phyloP scores from a whole-genome alignment of 139 green algal species.

The Tetradesmus obliquus region DNA sequence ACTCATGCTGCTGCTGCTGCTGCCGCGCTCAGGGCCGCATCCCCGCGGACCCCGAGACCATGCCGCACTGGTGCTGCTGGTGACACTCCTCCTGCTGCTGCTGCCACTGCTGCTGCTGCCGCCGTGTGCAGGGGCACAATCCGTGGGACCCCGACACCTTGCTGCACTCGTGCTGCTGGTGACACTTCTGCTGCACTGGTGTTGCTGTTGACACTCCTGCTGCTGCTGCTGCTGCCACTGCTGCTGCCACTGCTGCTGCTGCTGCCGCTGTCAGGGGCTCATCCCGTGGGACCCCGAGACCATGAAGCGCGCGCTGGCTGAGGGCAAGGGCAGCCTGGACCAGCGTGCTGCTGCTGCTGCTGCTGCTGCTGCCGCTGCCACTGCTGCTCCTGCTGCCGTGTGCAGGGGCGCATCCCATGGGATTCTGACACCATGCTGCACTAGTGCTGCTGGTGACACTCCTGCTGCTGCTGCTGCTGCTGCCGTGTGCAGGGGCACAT shows the following conservation, averaged over 20 bases:
- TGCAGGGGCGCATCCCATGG: not conserved
- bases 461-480: not conserved
- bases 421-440: not conserved
- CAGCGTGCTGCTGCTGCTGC: not conserved
- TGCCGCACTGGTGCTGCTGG: not conserved
- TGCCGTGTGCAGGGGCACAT: not conserved
- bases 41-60: not conserved
- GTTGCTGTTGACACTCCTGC: no score
- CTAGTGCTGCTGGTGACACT: not conserved
- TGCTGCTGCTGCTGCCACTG: no score
- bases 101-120: no score
- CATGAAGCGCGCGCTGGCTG: not conserved
- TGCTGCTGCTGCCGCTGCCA: not conserved
- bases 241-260: not conserved
- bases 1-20: not conserved
- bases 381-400: no score
- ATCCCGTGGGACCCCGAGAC: constrained; percentile 36
- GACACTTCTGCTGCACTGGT: no score
- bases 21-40: not conserved
- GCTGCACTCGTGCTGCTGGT: no score
- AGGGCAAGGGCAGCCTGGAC: not conserved
- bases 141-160: no score
- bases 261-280: not conserved
- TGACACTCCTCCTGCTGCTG: not conserved
- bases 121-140: no score